phyloP scores from a whole-genome alignment of 202 grass and related monocot species.

The Hordeum pubiflorum region DNA sequence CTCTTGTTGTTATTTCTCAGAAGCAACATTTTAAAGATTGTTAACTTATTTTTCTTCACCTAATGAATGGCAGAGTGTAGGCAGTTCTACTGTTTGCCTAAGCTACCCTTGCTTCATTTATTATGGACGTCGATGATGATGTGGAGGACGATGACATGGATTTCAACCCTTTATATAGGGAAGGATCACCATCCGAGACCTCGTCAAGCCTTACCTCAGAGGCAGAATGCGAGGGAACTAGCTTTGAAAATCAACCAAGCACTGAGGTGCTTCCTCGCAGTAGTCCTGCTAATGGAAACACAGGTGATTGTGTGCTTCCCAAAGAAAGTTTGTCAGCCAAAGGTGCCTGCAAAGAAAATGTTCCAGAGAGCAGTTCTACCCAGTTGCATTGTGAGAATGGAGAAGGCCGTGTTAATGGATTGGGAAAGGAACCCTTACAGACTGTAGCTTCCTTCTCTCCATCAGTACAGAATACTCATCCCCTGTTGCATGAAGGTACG shows the following conservation, averaged over 20 bases:
- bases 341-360: neutral
- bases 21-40: neutral
- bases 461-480: constrained; percentile 1
- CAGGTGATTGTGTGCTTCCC: constrained; percentile 3
- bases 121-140: constrained; percentile 71
- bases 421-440: constrained; percentile 24
- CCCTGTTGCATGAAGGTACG: constrained; percentile 19
- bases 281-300: constrained; percentile 20
- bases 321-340: constrained; percentile 17
- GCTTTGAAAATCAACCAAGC: constrained; percentile 19
- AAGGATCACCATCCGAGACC: constrained; percentile 55
- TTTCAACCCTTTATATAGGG: constrained; percentile 64
- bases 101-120: constrained; percentile 3
- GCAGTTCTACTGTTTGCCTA: constrained; percentile 6
- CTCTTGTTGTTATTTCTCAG: neutral
- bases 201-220: constrained; percentile 80
- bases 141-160: constrained; percentile 84
- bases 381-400: constrained; percentile 14
- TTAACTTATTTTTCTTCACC: constrained; percentile 15
- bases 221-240: constrained; percentile 38
- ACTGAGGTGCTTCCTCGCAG: neutral
- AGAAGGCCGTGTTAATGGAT: constrained; percentile 23
- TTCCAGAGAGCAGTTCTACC: constrained; percentile 19
- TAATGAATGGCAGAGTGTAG: constrained; percentile 15
- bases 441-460: neutral